Evolutionary conservation across 129 eudicot genomes (phyloP).

Genomic region (Flaveria ramosissima): DNA sequence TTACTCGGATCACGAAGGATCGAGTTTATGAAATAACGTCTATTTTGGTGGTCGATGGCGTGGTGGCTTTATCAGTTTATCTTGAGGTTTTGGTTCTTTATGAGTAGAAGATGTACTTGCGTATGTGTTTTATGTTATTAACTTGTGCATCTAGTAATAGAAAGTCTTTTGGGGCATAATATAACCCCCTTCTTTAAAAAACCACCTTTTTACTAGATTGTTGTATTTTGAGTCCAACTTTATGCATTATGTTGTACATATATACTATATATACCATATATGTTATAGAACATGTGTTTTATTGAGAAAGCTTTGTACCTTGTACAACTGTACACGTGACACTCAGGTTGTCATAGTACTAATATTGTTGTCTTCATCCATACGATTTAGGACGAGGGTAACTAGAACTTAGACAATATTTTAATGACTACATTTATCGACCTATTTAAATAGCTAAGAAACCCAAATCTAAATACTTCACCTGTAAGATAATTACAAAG

Average conservation of each 20-base stretch:
- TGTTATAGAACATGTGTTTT: constrained; percentile 8
- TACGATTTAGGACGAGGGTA: not conserved
- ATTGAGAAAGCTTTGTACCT: constrained; percentile 13
- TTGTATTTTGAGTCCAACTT: constrained; percentile 9
- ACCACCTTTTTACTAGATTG: constrained; percentile 16
- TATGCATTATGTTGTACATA: constrained; percentile 22
- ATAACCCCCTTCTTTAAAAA: not conserved
- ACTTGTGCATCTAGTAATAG: constrained; percentile 30
- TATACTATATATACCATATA: not conserved
- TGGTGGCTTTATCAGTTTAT: constrained; percentile 8
- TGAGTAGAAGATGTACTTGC: constrained; percentile 19
- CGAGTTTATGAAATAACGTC: not conserved
- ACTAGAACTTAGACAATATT: not conserved
- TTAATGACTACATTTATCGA: too few relatives aligned
- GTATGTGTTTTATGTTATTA: constrained; percentile 28
- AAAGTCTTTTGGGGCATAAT: constrained; percentile 14
- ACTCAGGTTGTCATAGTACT: not conserved
- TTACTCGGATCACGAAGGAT: constrained; percentile 1
- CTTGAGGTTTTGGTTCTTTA: constrained; percentile 27
- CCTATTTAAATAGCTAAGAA: too few relatives aligned
- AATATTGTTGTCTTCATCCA: not conserved
- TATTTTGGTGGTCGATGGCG: constrained; percentile 5
- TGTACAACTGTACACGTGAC: constrained; percentile 7
- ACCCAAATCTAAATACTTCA: too few relatives aligned
- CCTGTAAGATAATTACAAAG: too few relatives aligned